Evolutionary conservation across 768 basidiomycete species (phyloP), one percentile per base, ranked within the genome.

Genomic region (Trametes meyenii): DNA sequence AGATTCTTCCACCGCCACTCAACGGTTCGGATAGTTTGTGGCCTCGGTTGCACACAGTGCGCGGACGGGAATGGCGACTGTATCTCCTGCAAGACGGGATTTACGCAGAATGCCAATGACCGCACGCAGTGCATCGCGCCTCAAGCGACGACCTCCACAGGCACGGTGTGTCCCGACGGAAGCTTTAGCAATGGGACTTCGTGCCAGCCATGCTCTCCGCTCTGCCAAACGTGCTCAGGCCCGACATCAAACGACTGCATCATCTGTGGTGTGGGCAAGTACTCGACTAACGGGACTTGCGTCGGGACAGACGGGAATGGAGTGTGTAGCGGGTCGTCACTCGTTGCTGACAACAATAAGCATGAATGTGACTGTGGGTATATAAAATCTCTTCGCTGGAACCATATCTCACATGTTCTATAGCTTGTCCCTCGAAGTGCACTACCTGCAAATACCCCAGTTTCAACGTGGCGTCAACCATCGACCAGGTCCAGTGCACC

Each of bases 391-490:
- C 43, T 50, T 43, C 57, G 17, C 21, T 16, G n/a, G 0, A 39
- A 35, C 46, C 62, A 26, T 42, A 55, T 33, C 65, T 61, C 40
- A 62, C 23, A 2, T 29, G 24, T 23, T 14, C 13, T 1, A 35
- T 65, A 94, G 92, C 83, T 57, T 94, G 94, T 71, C 92, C 92
- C 8, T 78, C 89, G 2, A 89, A 89, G 72, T 96, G 93, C 70
- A 89, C 88, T 10, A 78, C 84, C 2, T 96, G 94, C 76, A 76
- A 80, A 57, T 91, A 92, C 62, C 78, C 89, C 5, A 84, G 81
- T 65, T 95, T 95, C 71, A 87, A 71, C 61, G 79, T 81, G 12
- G 83, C 82, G 1, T 92, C 92, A 16, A 87, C 85, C 0, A 75
- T 87, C 49, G 75, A 81, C 57, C 80, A 89, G 55, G 77, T 84